Conservation (phyloP, 2,329 filamentous ascomycete species). For the Colletotrichum sp. region DNA sequence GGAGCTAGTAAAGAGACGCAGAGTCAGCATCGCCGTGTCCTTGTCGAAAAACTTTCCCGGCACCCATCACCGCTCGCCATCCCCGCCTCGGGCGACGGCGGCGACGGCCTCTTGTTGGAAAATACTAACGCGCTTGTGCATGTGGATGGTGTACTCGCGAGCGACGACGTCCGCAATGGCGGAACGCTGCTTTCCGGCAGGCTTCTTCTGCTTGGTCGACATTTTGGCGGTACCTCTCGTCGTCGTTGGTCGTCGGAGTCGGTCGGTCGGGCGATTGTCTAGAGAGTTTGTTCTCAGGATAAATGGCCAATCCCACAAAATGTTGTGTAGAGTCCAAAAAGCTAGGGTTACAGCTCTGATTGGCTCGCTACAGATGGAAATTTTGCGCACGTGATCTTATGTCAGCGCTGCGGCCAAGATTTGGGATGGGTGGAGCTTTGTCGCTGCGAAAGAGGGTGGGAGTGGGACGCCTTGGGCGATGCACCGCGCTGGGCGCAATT, state of each 20-base stretch:
- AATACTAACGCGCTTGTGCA: constrained; percentile 80
- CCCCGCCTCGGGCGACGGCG: constrained; percentile 23
- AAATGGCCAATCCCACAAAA: constrained; percentile 14
- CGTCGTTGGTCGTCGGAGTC: constrained; percentile 21
- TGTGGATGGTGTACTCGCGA: constrained; percentile 99
- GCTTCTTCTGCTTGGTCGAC: constrained; percentile 70
- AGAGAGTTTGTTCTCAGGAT: constrained; percentile 16
- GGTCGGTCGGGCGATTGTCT: constrained; percentile 18
- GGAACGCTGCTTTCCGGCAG: constrained; percentile 76
- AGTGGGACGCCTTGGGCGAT: background rate
- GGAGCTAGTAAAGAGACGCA: constrained; percentile 66
- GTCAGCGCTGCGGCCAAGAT: background rate
- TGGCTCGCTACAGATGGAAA: background rate
- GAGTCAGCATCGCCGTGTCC: constrained; percentile 36
- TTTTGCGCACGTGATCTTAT: background rate
- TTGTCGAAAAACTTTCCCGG: background rate
- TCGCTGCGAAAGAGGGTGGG: background rate
- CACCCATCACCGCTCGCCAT: background rate
- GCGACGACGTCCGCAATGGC: constrained; percentile 99
- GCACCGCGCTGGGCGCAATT: background rate
- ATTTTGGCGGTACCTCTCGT: constrained; percentile 50
- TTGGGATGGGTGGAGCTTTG: background rate
- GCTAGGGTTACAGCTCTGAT: constrained; percentile 12
- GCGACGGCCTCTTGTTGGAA: background rate
- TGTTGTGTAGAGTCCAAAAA: constrained; percentile 18